These are phyloP conservation scores for Yamadazyma friedrichii DNA, from an alignment of 1,139 yeast species.

Conservation along the genomic window DNA sequence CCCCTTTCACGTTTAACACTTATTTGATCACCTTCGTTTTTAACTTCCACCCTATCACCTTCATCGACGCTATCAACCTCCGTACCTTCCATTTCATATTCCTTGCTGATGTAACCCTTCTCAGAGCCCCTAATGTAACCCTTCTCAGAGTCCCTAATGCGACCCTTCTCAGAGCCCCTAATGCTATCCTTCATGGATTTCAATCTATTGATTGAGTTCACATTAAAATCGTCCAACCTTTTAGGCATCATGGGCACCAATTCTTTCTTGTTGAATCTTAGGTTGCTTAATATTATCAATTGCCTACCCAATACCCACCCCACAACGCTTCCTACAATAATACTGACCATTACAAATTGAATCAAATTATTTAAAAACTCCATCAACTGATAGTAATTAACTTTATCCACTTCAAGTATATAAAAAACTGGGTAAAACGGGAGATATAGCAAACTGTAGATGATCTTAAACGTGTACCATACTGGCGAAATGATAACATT, in stretches of 20 bases:
- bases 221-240: background rate
- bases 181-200: background rate
- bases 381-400: background rate
- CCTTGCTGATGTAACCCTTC: background rate
- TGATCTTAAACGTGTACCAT: conserved; percentile 13
- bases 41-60: background rate
- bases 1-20: background rate
- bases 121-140: too few relatives aligned
- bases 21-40: background rate
- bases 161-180: too few relatives aligned
- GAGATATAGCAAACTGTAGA: conserved; percentile 18
- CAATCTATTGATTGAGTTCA: conserved; percentile 1
- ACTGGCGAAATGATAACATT: conserved; percentile 12
- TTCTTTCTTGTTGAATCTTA: background rate
- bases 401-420: conserved; percentile 14
- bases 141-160: too few relatives aligned
- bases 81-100: background rate
- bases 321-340: conserved; percentile 1
- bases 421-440: conserved; percentile 23
- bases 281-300: conserved; percentile 3
- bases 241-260: background rate
- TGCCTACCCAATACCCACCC: conserved; percentile 6
- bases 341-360: conserved; percentile 8
- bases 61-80: background rate
- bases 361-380: conserved; percentile 16